Percentiles rank a stretch among this genome's conserved stretches.
phyloP scores from a whole-genome alignment of 306 rosid species.

The Herpetospermum pedunculosum region DNA sequence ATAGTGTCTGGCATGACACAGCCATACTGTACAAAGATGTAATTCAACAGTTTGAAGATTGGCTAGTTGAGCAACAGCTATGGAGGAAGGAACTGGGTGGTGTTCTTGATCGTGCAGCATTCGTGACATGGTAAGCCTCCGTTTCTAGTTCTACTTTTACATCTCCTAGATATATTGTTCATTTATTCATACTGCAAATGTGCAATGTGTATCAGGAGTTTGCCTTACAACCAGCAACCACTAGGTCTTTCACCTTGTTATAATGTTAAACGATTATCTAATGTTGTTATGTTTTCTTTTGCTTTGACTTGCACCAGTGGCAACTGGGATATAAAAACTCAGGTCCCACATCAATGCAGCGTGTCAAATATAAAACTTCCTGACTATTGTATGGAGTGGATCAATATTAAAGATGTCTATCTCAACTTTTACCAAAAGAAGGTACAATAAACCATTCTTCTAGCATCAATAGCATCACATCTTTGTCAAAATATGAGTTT shows the following conservation, averaged over 20 bases:
- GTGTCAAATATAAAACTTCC: slow-evolving; percentile 72
- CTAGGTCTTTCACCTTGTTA: background rate
- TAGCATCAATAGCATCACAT: background rate
- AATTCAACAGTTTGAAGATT: slow-evolving; percentile 64
- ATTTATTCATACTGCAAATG: background rate
- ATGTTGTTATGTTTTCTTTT: background rate
- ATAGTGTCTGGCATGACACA: slow-evolving; percentile 96
- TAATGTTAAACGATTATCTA: background rate
- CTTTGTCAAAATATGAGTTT: background rate
- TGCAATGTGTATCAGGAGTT: background rate
- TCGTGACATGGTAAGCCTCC: slow-evolving; percentile 62
- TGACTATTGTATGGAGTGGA: slow-evolving; percentile 78
- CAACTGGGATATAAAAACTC: slow-evolving; percentile 96
- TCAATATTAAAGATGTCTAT: slow-evolving; percentile 83
- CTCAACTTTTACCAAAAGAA: slow-evolving; percentile 70
- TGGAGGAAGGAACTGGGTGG: slow-evolving; percentile 39
- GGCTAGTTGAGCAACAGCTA: slow-evolving; percentile 54
- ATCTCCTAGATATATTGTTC: background rate
- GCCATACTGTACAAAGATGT: slow-evolving; percentile 69
- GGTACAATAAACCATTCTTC: slow-evolving; percentile 20
- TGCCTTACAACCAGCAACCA: background rate
- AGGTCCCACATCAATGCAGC: slow-evolving; percentile 86
- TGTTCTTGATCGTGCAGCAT: slow-evolving; percentile 57
- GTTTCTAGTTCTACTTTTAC: slow-evolving; percentile 3
- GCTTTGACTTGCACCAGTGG: slow-evolving; percentile 39